Evolutionary conservation across 805 yeast species (phyloP), one percentile per base, ranked within the genome.

Genomic region (Metschnikowia hibisci): DNA sequence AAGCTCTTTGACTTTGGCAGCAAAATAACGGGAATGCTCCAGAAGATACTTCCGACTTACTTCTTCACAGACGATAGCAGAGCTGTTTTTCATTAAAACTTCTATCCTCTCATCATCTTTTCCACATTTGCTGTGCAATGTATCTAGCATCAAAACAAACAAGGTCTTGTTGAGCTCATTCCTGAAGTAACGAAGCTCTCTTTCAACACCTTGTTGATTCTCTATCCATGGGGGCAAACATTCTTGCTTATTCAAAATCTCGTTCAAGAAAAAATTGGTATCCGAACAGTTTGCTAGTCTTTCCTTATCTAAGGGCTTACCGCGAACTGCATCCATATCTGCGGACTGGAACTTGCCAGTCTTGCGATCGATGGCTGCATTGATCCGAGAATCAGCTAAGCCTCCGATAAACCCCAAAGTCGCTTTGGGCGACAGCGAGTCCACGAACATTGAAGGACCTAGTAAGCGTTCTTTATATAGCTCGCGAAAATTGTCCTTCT

Each of bases 211-310:
- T 14, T 77, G 69, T 60, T 86, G 93, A 43, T 78, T 81, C 53
- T 87, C 95, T 29, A 89, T 82, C 96, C 96, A 89, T 0, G 95
- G 95, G 0, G 96, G 96, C 9, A 81, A 67, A 1, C 87, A 81
- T 38, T 87, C 89, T 60, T 89, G 96, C 33, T 78, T 75, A 48
- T 74, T 77, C 44, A 89, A 63, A 34, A 89, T 82, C 48, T 85
- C 80, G 62, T 89, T 89, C 65, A 89, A 62, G 58, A 87, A 87
- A 59, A 81, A 87, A 53, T 83, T 63, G 4, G 70, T 50, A 47
- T 95, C 42, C 80, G 86, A 46, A 75, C 76, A 60, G 78, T 93
- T 44, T 74, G 69, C 61, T 71, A 83, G 35, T 79, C 83, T 58
- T 67, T 78, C 51, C 63, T 67, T n/a, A 63, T 60, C 41, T 12